These are phyloP conservation scores for Brasilioporus rufonigricans DNA, from an alignment of 768 basidiomycete species.

Conservation along the genomic window DNA sequence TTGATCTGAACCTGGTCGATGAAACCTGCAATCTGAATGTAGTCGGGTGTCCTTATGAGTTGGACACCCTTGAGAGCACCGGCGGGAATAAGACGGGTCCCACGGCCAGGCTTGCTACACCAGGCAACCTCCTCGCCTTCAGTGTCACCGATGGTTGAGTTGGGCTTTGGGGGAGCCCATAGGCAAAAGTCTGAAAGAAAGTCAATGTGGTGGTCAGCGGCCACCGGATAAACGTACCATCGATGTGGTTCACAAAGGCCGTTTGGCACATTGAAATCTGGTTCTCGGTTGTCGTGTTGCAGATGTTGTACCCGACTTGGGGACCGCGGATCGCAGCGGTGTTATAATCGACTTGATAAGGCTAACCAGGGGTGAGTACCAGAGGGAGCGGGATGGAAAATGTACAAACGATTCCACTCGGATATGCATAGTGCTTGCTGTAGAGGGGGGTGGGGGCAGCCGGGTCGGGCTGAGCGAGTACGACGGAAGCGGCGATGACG, in stretches of 20 bases:
- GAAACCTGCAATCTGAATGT: constrained; percentile 60
- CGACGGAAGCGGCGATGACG: constrained; percentile 30
- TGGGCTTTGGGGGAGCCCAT: constrained; percentile 54
- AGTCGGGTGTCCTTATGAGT: constrained; percentile 55
- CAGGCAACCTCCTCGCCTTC: constrained; percentile 75
- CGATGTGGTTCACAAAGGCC: constrained; percentile 56
- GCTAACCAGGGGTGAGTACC: constrained; percentile 30
- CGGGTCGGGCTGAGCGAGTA: constrained; percentile 34
- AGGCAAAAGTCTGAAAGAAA: constrained; percentile 59
- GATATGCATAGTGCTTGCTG: constrained; percentile 44
- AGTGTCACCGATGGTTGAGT: constrained; percentile 56
- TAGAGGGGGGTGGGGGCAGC: constrained; percentile 48
- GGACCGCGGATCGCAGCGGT: constrained; percentile 45
- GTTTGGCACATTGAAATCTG: constrained; percentile 70
- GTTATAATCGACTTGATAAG: constrained; percentile 47
- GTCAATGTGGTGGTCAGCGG: neutral
- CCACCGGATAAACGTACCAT: constrained; percentile 26
- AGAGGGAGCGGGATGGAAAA: neutral
- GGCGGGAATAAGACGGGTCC: constrained; percentile 70
- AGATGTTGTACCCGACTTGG: constrained; percentile 65
- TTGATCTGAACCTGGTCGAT: constrained; percentile 65
- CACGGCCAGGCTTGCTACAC: constrained; percentile 70
- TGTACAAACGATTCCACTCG: constrained; percentile 40
- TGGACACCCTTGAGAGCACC: constrained; percentile 67
- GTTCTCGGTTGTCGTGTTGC: constrained; percentile 64